These are phyloP conservation scores for Pulveroboletus sp. DNA, from an alignment of 768 basidiomycete genomes.

Conservation along the genomic window DNA sequence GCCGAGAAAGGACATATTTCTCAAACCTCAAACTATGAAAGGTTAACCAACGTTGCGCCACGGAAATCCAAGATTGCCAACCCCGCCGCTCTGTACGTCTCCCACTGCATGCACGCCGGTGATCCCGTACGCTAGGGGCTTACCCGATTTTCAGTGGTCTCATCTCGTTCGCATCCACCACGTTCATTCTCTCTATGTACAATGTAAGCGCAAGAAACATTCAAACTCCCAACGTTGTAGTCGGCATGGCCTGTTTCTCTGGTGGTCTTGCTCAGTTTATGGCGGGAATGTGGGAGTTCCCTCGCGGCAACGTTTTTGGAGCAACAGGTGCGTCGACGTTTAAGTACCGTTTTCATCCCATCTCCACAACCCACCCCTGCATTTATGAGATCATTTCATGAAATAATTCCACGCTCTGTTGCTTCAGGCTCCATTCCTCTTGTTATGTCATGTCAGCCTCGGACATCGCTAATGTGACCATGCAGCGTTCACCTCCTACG, in stretches of 20 bases:
- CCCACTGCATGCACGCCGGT: no score
- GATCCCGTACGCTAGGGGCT: neutral
- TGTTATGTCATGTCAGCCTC: neutral
- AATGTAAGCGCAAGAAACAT: constrained; percentile 59
- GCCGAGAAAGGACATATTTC: constrained; percentile 29
- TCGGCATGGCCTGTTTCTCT: constrained; percentile 83
- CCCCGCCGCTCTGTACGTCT: constrained; percentile 40
- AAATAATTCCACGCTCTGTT: no score
- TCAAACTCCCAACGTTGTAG: constrained; percentile 58
- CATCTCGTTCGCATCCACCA: constrained; percentile 81
- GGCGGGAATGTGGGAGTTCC: constrained; percentile 89
- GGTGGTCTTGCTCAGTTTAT: constrained; percentile 84
- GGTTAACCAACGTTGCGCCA: constrained; percentile 20
- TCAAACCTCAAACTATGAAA: constrained; percentile 19
- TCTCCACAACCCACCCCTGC: no score
- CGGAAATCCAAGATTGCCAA: constrained; percentile 47
- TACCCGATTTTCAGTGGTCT: constrained; percentile 49
- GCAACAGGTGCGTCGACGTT: constrained; percentile 61
- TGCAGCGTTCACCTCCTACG: constrained; percentile 75
- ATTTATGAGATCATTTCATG: no score
- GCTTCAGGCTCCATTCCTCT: no score
- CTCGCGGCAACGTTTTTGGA: constrained; percentile 64
- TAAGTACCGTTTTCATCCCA: neutral
- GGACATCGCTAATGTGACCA: neutral
- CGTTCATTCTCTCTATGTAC: constrained; percentile 73